phyloP scores from a whole-genome alignment of 495 filamentous ascomycete species.

The Lophium mytilinum region DNA sequence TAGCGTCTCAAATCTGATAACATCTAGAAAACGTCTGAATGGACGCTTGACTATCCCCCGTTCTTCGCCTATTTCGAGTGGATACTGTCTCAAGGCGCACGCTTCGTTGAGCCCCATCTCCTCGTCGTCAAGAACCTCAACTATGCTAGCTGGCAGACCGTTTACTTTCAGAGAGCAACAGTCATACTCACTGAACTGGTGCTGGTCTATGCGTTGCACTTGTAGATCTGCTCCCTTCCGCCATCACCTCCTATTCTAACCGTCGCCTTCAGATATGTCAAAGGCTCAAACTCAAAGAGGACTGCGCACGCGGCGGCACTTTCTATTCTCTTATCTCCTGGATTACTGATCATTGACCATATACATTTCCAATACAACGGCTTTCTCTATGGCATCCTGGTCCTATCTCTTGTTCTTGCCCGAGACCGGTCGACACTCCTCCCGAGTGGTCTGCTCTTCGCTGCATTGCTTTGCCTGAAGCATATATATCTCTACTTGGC shows the following conservation, averaged over 20 bases:
- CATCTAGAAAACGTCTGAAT: slow-evolving; percentile 78
- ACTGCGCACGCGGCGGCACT: slow-evolving; percentile 80
- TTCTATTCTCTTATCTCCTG: slow-evolving; percentile 84
- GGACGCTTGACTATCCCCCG: slow-evolving; percentile 97
- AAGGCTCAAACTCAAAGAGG: slow-evolving; percentile 62
- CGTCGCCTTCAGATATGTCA: slow-evolving; percentile 50
- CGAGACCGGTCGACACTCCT: slow-evolving; percentile 70
- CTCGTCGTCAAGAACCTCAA: slow-evolving; percentile 69
- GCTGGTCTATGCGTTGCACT: slow-evolving; percentile 73
- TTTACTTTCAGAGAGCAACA: slow-evolving; percentile 84
- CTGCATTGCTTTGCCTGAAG: slow-evolving; percentile 81
- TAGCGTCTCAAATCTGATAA: neutral
- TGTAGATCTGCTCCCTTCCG: slow-evolving; percentile 41
- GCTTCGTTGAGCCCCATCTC: slow-evolving; percentile 70
- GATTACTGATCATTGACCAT: slow-evolving; percentile 93
- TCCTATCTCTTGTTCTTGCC: slow-evolving; percentile 75
- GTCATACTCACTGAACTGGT: slow-evolving; percentile 84
- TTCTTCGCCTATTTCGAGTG: slow-evolving; percentile 98
- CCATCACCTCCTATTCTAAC: slow-evolving; percentile 6
- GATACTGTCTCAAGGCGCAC: slow-evolving; percentile 74
- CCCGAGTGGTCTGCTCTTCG: slow-evolving; percentile 72
- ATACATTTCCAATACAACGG: slow-evolving; percentile 99
- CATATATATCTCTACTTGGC: slow-evolving; percentile 98
- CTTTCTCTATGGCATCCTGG: slow-evolving; percentile 82
- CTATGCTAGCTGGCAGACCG: slow-evolving; percentile 83